These are phyloP conservation scores for Alternaria consortialis DNA, from an alignment of 2,329 filamentous ascomycete species.

Conservation along the genomic window DNA sequence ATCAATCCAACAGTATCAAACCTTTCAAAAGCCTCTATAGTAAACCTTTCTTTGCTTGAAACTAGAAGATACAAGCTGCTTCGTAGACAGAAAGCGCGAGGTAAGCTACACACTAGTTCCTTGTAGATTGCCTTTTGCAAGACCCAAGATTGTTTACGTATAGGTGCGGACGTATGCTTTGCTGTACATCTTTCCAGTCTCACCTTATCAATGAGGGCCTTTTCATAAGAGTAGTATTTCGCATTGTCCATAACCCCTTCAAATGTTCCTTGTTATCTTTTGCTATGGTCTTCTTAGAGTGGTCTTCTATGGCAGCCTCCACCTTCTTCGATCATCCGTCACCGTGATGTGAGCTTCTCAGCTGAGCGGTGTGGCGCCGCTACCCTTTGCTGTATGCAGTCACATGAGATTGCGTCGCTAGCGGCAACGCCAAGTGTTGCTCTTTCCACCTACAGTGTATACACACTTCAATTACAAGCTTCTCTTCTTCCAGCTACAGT, in stretches of 20 bases:
- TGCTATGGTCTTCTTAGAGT: too few species aligned
- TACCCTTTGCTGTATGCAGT: not conserved
- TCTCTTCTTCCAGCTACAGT: not conserved
- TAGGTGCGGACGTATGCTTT: not conserved
- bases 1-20: too few species aligned
- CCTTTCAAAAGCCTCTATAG: not conserved
- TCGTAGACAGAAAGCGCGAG: not conserved
- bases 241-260: too few species aligned
- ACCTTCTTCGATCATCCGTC: too few species aligned
- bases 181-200: too few species aligned
- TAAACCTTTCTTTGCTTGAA: not conserved
- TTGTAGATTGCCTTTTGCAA: not conserved
- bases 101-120: not conserved
- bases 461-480: not conserved
- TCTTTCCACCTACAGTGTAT: constrained; percentile 1
- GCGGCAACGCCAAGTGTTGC: constrained; percentile 16
- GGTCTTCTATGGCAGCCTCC: too few species aligned
- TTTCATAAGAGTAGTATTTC: too few species aligned
- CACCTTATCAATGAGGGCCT: too few species aligned
- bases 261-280: too few species aligned
- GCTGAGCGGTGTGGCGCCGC: not conserved
- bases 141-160: not conserved
- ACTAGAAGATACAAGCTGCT: not conserved
- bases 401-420: constrained; percentile 3
- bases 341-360: not conserved